Evolutionary conservation across 2,329 filamentous ascomycete species (phyloP), one percentile per base, ranked within the genome.

Genomic region (Decorospora gaudefroyi): DNA sequence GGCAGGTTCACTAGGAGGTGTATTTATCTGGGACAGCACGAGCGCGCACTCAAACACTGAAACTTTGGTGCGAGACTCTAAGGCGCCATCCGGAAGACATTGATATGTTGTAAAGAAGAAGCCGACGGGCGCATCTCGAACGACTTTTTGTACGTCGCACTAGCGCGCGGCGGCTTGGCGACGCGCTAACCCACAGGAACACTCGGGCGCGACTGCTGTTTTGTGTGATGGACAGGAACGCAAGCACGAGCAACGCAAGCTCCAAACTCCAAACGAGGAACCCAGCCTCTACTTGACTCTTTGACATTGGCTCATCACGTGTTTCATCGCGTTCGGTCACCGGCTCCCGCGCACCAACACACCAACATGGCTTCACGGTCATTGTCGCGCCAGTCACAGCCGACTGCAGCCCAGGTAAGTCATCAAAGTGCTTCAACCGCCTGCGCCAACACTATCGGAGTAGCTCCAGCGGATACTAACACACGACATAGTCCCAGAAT

Each of bases 31-130:
- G 87, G 92, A 87, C 88, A 80, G 88, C 89, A 85, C 91, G 90
- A 99, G 93, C 93, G 89, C 92, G 91, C 95, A 88, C 89, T 88
- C 84, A 90, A 90, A 87, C 82, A 97, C 81, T 89, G 88, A 91
- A 65, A 47, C 83, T 87, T 84, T 88, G 84, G 84, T 87, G 87
- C 91, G 92, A 95, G 93, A 99, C 93, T 99, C 93, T 97, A 97
- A 92, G 88, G 83, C 86, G 87, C 86, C 90, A 61, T 59, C 32
- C 22, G 34, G 36, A 70, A 82, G 83, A 89, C 85, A 89, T 88
- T 92, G 78, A 79, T 75, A 72, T 71, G 69, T n/a, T n/a, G 72
- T 72, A 70, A 71, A 77, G 78, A 70, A 72, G 68, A 66, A n/a
- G 59, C 55, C 61, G 73, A 71, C 71, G 40, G 46, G 43, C 36